phyloP scores from a whole-genome alignment of 345 rosid genomes.

The Moringa oleifera region DNA sequence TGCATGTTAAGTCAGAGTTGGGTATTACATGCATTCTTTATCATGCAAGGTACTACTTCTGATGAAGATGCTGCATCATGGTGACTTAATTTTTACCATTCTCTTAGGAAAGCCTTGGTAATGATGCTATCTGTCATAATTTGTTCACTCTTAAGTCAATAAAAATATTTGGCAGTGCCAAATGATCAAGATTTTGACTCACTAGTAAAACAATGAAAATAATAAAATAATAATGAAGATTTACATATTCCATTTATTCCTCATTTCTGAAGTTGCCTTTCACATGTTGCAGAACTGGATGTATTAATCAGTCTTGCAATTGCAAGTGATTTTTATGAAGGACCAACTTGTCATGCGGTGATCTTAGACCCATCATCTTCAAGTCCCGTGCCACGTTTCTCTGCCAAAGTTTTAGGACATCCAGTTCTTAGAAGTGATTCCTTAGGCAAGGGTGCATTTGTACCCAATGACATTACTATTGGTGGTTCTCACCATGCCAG shows the following conservation, averaged over 20 bases:
- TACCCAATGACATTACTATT: slow-evolving; percentile 71
- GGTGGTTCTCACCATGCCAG: slow-evolving; percentile 66
- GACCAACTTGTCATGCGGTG: slow-evolving; percentile 68
- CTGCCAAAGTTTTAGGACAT: slow-evolving; percentile 79
- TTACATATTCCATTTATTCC: not conserved
- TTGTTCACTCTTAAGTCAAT: too few species aligned
- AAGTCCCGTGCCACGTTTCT: slow-evolving; percentile 49
- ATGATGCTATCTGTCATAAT: too few species aligned
- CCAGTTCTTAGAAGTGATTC: slow-evolving; percentile 90
- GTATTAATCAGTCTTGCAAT: slow-evolving; percentile 82
- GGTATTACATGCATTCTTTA: not conserved
- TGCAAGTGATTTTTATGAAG: slow-evolving; percentile 86
- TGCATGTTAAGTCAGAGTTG: slow-evolving; percentile 12
- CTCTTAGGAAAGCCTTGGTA: not conserved
- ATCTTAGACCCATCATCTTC: slow-evolving; percentile 39
- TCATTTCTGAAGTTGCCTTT: slow-evolving; percentile 19
- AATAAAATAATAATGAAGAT: not conserved
- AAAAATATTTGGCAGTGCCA: too few species aligned
- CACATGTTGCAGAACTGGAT: slow-evolving; percentile 26
- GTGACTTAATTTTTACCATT: not conserved
- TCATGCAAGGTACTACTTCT: not conserved
- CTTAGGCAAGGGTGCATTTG: slow-evolving; percentile 80
- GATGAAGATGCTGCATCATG: not conserved
- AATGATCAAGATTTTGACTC: not conserved
- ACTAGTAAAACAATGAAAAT: too few species aligned